Base-by-base conservation (phyloP, 129 eudicot species). In the Kitagawia praeruptora region DNA sequence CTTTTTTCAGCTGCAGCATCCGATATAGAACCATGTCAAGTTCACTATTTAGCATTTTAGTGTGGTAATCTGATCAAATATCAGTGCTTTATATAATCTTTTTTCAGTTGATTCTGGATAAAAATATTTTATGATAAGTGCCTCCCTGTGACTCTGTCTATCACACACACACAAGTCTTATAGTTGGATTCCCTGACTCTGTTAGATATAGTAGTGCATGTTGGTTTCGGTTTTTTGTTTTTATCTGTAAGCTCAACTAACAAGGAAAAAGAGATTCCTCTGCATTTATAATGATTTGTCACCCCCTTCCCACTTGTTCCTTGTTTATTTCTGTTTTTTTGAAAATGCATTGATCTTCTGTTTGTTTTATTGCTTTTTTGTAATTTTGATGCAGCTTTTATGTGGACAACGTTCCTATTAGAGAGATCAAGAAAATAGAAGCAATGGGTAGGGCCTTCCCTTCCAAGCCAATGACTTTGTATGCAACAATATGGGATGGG, bases 401-500 rank as follows among this genome's bases (percentile, higher is more conserved):
- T 80, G 90, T 94, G n/a, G 98, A 94, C 77, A 81, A 91, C 85
- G 83, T 94, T 66, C 88, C 97, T 77, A 91, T 94, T 72, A 83
- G 98, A 85, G 97, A 94, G 87, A 87, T 94, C 84, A 89, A 80
- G 82, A 86, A 93, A 81, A 88, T 88, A 56, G 87, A 79, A 78
- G 81, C 97, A 77, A 91, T 94, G 96, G 93, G 90, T 44, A 92
- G 92, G 78, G 96, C 90, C 81, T 94, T 89, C 80, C 98, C 98
- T 19, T 87, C 98, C n/a, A 94, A 94, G 71, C 97, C 98, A 14
- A 94, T 94, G 98, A 85, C 96, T 69, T 38, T 94, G 69, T 89
- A 89, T 70, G 92, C 98, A 34, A 94, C 98, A 13, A 94, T 94
- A 88, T 94, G 98, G 98, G 98, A 94, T 83, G 97, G 92, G 14